These are phyloP conservation scores for Trichoderma breve DNA, from an alignment of 2,329 filamentous ascomycete genomes.

Conservation along the genomic window DNA sequence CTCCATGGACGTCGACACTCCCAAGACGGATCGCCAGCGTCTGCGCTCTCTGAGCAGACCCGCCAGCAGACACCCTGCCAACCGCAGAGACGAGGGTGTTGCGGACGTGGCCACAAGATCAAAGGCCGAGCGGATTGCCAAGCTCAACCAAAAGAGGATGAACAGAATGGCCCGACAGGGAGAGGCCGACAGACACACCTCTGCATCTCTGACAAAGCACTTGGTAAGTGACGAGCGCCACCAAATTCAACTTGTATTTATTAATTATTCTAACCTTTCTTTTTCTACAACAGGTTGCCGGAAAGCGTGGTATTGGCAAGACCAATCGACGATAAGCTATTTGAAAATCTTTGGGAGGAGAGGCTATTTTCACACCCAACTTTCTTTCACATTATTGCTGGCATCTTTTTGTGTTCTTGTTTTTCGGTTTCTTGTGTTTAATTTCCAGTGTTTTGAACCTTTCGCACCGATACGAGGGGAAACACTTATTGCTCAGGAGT, in stretches of 20 bases:
- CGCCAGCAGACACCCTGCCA: conserved; percentile 62
- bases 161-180: conserved; percentile 96
- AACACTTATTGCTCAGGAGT: conserved; percentile 31
- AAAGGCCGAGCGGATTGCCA: conserved; percentile 83
- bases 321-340: conserved; percentile 63
- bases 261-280: neutral
- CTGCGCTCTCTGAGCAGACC: conserved; percentile 71
- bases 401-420: neutral
- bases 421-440: neutral
- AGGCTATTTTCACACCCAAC: neutral
- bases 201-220: conserved; percentile 81
- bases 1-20: conserved; percentile 70
- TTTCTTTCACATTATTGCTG: conserved; percentile 1
- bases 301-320: conserved; percentile 94
- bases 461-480: neutral
- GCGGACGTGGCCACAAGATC: conserved; percentile 61
- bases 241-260: neutral
- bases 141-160: conserved; percentile 96
- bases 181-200: conserved; percentile 90
- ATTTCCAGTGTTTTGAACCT: neutral
- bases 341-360: neutral
- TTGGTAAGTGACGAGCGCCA: conserved; percentile 60
- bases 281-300: conserved; percentile 63
- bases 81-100: conserved; percentile 76
- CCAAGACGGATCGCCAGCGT: conserved; percentile 52